Evolutionary conservation across 768 basidiomycete species (phyloP).

Genomic region (Lentinula raphanica): DNA sequence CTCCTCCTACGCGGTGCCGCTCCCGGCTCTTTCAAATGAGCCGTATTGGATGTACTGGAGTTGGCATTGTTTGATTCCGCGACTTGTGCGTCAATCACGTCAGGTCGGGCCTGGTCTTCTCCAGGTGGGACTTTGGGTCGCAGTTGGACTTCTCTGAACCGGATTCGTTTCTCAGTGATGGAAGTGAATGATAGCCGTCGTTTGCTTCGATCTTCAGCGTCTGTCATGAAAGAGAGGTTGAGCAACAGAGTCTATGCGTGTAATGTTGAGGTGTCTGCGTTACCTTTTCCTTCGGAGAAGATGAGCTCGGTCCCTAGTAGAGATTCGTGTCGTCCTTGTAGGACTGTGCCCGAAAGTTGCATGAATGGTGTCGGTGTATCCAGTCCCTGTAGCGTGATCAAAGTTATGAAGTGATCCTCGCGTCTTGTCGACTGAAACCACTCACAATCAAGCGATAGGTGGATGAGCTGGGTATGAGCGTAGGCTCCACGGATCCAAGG

Average conservation of each 20-base stretch:
- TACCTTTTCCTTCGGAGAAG: slow-evolving; percentile 67
- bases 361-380: slow-evolving; percentile 75
- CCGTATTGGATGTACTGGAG: background rate
- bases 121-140: slow-evolving; percentile 10
- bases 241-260: background rate
- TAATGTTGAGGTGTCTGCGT: background rate
- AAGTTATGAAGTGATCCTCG: background rate
- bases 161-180: slow-evolving; percentile 63
- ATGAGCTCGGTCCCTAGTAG: slow-evolving; percentile 74
- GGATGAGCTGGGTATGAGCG: slow-evolving; percentile 65
- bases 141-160: slow-evolving; percentile 38
- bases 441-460: slow-evolving; percentile 73
- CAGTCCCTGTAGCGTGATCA: slow-evolving; percentile 45
- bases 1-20: background rate
- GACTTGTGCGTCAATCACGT: background rate
- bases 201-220: slow-evolving; percentile 42
- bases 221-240: slow-evolving; percentile 17
- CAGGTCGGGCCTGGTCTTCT: background rate
- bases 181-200: slow-evolving; percentile 50
- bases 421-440: slow-evolving; percentile 6
- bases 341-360: slow-evolving; percentile 69
- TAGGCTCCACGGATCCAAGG: slow-evolving; percentile 66
- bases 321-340: slow-evolving; percentile 63
- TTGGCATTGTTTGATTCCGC: background rate
- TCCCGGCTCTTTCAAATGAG: slow-evolving; percentile 4